Percentiles rank a stretch among this genome's conserved stretches.
Conservation (phyloP, 2,329 filamentous ascomycete species). For the Colletotrichum sp. region DNA sequence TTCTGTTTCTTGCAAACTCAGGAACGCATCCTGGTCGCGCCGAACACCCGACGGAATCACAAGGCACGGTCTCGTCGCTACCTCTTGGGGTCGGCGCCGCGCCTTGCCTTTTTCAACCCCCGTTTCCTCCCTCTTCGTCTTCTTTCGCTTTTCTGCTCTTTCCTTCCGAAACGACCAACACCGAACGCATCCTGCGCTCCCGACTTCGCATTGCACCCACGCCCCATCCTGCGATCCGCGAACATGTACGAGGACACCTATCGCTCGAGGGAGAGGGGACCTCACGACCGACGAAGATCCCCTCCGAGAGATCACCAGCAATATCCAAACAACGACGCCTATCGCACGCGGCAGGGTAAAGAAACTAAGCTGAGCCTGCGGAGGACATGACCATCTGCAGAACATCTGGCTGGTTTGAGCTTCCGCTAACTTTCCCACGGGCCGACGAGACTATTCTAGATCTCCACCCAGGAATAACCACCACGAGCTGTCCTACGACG, state of each 20-base stretch:
- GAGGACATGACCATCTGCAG: constrained; percentile 22
- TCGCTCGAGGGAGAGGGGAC: constrained; percentile 17
- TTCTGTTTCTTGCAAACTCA: not conserved
- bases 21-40: not conserved
- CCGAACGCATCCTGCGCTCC: not conserved
- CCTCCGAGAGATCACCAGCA: constrained; percentile 19
- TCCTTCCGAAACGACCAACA: not conserved
- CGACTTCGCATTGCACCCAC: not conserved
- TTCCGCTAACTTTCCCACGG: constrained; percentile 52
- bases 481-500: constrained; percentile 36
- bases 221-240: constrained; percentile 4
- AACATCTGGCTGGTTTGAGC: constrained; percentile 31
- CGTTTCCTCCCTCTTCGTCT: not conserved
- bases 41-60: not conserved
- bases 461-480: constrained; percentile 42
- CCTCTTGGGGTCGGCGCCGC: not conserved
- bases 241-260: constrained; percentile 19
- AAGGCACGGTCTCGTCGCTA: constrained; percentile 13
- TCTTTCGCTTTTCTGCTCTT: not conserved
- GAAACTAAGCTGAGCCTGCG: constrained; percentile 25
- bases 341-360: constrained; percentile 58
- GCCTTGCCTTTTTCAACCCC: not conserved
- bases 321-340: constrained; percentile 40
- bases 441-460: constrained; percentile 47
- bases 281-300: constrained; percentile 22